Evolutionary conservation across 306 rosid species (phyloP), one percentile per base, ranked within the genome.

Genomic region (Rubus idaeus): DNA sequence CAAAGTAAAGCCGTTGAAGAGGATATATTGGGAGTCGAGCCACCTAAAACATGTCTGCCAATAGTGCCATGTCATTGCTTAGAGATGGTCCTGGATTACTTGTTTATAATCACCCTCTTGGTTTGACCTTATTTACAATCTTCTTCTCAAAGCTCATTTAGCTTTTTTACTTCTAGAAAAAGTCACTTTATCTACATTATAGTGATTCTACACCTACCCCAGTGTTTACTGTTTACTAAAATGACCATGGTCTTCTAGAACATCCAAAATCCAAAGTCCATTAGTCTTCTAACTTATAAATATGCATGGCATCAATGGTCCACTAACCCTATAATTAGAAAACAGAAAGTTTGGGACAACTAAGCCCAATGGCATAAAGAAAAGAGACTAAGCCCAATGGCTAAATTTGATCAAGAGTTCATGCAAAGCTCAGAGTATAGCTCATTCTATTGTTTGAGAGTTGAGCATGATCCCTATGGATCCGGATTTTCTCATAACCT

Each of bases 11-110:
- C 52, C 30, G 51, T 80, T 74, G 87, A 85, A 67, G 76, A 53
- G 71, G 77, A 73, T 67, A 76, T 73, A 68, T 61, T 0, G 76
- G 42, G 58, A 76, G 40, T 68, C 74, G 88, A 77, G 86, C 84
- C 63, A 64, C 70, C 71, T 17, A 69, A 76, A 66, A 84, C 87
- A 78, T 80, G 91, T 88, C 83, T 74, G 89, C 88, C 85, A 73
- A 41, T 16, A 40, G 9, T 73, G 67, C 67, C 76, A 80, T 41
- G 80, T 87, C 86, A 80, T 10, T 30, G 4, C 41, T 30, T 79
- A 40, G 68, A 46, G 68, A 71, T 79, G 53, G 72, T 53, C 67
- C 41, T 35, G 68, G 81, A 47, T 63, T 37, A 35, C 63, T 18
- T 18, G 50, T 2, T 70, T 70, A 4, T 8, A 16, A 49, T 39